Conservation (phyloP, 306 rosid species). For the Macrotyloma uniflorum region DNA sequence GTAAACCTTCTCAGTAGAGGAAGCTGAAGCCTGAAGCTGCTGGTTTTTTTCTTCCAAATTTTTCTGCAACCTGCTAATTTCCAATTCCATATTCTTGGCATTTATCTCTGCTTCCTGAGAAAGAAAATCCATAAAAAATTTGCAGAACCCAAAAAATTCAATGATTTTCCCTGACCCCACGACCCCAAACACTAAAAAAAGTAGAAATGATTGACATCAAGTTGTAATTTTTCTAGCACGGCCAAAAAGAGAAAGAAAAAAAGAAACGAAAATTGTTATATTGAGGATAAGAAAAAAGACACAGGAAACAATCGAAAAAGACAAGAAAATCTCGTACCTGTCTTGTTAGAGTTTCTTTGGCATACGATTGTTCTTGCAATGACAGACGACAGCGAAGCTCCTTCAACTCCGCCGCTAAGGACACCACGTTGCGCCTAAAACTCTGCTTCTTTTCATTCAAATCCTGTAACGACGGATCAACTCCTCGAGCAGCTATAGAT, state of each 20-base stretch:
- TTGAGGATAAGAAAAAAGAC: slow-evolving; percentile 17
- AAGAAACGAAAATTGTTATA: background rate
- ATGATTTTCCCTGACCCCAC: slow-evolving; percentile 52
- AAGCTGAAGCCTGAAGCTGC: slow-evolving; percentile 75
- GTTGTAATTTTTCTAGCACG: slow-evolving; percentile 33
- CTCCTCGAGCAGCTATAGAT: slow-evolving; percentile 44
- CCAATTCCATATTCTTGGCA: slow-evolving; percentile 82
- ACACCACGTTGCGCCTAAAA: slow-evolving; percentile 88
- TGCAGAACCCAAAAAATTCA: background rate
- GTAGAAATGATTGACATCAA: slow-evolving; percentile 41
- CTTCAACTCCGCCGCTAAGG: slow-evolving; percentile 87
- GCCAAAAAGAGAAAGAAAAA: slow-evolving; percentile 31
- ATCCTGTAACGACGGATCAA: slow-evolving; percentile 83
- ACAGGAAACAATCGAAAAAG: slow-evolving; percentile 32
- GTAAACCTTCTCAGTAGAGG: slow-evolving; percentile 73
- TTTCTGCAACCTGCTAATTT: slow-evolving; percentile 64
- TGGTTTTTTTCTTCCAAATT: slow-evolving; percentile 70
- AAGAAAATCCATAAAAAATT: slow-evolving; percentile 36
- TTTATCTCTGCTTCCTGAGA: slow-evolving; percentile 82
- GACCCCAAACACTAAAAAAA: slow-evolving; percentile 38
- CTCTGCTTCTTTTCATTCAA: slow-evolving; percentile 88
- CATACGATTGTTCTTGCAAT: slow-evolving; percentile 77
- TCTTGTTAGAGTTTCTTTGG: slow-evolving; percentile 72
- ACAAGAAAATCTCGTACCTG: slow-evolving; percentile 55
- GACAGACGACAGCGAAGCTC: slow-evolving; percentile 80